Evolutionary conservation across 1,284 basidiomycete genomes (phyloP).

Genomic region (Boletus mariae): DNA sequence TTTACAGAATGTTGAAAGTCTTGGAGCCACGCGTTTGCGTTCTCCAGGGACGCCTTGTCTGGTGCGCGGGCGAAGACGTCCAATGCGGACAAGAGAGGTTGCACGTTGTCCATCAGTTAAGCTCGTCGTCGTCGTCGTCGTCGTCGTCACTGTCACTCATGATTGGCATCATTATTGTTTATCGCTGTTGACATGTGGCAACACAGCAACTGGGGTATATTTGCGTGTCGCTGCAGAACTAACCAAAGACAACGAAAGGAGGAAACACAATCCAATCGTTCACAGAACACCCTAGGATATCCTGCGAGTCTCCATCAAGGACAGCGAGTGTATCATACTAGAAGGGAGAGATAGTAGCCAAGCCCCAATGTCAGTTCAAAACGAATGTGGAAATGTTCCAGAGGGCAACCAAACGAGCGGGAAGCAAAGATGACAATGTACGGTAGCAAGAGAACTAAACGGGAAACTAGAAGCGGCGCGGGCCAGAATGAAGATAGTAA

Average conservation of each 20-base stretch:
- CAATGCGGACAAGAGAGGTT: slow-evolving; percentile 68
- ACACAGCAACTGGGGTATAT: slow-evolving; percentile 36
- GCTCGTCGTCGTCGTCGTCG: slow-evolving; percentile 9
- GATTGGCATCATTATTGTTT: slow-evolving; percentile 25
- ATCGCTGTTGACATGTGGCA: slow-evolving; percentile 36
- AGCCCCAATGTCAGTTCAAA: slow-evolving; percentile 59
- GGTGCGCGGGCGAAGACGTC: slow-evolving; percentile 75
- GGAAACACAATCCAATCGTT: slow-evolving; percentile 24
- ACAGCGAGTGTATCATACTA: slow-evolving; percentile 46
- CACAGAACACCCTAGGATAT: slow-evolving; percentile 31
- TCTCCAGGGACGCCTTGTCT: slow-evolving; percentile 78
- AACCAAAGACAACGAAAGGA: slow-evolving; percentile 3
- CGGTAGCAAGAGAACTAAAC: slow-evolving; percentile 34
- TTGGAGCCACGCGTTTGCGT: slow-evolving; percentile 89
- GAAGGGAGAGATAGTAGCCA: slow-evolving; percentile 45
- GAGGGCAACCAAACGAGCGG: slow-evolving; percentile 33
- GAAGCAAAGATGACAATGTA: slow-evolving; percentile 35
- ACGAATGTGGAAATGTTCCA: slow-evolving; percentile 51
- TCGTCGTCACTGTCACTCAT: slow-evolving; percentile 1
- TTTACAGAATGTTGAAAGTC: slow-evolving; percentile 96
- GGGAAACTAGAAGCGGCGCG: slow-evolving; percentile 37
- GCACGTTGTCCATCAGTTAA: slow-evolving; percentile 57
- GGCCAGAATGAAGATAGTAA: slow-evolving; percentile 34
- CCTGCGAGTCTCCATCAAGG: slow-evolving; percentile 29
- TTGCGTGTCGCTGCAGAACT: slow-evolving; percentile 25